Evolutionary conservation across 495 filamentous ascomycete genomes (phyloP), one percentile per base, ranked within the genome.

Genomic region (Paragyromitra xinjiangensis): DNA sequence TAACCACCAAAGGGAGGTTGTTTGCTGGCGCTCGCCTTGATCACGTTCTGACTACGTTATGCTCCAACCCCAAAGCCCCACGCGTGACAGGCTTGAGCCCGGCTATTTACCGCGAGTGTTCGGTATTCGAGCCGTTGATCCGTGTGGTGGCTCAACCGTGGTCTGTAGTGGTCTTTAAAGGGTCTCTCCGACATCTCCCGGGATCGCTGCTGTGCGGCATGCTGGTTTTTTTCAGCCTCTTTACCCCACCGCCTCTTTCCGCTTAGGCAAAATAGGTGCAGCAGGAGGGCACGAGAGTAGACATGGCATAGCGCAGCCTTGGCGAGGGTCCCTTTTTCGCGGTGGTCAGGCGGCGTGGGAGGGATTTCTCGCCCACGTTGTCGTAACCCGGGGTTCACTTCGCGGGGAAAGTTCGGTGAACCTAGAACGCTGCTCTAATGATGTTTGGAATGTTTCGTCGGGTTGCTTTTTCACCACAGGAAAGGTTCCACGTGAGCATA

Each of bases 41-140:
- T 79, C 74, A 78, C 77, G 77, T 72, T 79, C 77, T 48, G 29
- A 19, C 53, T 63, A 59, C 24, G 75, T 53, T 63, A 73, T 78
- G 64, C 42, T 65, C 53, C 66, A 61, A 51, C 65, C 55, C 61
- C 59, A 66, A 44, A 61, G 44, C 53, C 55, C 77, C 74, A 78
- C 77, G 77, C 77, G 74, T 78, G 77, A 79, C 73, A 70, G 65
- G 62, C 65, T 39, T 29, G 29, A 42, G 65, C 29, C 53, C 64
- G 64, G 73, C 39, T 63, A 78, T 78, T 77, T 78, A 61, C 75
- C 77, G 65, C 55, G 50, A 69, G 59, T 29, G 26, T 71, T 71
- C 77, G 77, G 77, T 67, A 69, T 78, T 64, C 77, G 75, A 79
- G 75, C 77, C 73, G 77, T 72, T 79, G 66, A 78, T 73, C 77